Evolutionary conservation across 2,329 filamentous ascomycete species (phyloP).

Genomic region (Fusarium austroafricanum): DNA sequence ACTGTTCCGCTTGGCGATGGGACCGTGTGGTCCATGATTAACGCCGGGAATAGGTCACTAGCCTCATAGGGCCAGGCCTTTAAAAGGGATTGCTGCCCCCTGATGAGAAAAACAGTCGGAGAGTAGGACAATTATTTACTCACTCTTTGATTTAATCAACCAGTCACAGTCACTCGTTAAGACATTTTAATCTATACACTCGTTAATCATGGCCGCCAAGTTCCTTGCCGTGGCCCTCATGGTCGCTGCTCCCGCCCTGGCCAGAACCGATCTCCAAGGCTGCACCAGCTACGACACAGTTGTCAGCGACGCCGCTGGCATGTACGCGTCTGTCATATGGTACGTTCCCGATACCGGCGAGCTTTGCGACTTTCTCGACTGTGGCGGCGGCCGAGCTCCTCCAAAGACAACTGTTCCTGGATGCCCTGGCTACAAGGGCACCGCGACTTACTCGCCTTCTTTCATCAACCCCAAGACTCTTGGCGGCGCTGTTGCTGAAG

Average conservation of each 20-base stretch:
- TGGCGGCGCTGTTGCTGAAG: constrained; percentile 10
- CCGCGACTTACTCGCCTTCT: constrained; percentile 63
- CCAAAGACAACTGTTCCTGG: constrained; percentile 73
- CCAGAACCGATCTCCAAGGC: constrained; percentile 59
- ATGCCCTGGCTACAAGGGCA: constrained; percentile 67
- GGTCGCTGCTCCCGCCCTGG: constrained; percentile 51
- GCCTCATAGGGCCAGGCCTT: background rate
- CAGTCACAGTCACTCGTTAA: constrained; percentile 1
- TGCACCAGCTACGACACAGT: constrained; percentile 57
- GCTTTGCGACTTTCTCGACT: constrained; percentile 73
- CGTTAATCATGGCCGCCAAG: constrained; percentile 45
- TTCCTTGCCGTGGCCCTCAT: constrained; percentile 44
- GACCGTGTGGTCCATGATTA: constrained; percentile 13
- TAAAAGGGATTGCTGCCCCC: constrained; percentile 27
- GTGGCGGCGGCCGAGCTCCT: constrained; percentile 73
- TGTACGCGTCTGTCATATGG: constrained; percentile 64
- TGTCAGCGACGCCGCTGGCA: constrained; percentile 44
- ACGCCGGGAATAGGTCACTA: constrained; percentile 22
- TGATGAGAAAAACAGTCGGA: background rate
- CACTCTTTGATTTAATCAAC: background rate
- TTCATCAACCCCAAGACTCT: constrained; percentile 56
- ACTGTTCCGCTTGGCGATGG: constrained; percentile 3
- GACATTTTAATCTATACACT: constrained; percentile 16
- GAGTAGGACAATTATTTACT: constrained; percentile 7
- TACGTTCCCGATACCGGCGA: constrained; percentile 73